phyloP scores from a whole-genome alignment of 805 yeast species.

The Myxozyma udenii region DNA sequence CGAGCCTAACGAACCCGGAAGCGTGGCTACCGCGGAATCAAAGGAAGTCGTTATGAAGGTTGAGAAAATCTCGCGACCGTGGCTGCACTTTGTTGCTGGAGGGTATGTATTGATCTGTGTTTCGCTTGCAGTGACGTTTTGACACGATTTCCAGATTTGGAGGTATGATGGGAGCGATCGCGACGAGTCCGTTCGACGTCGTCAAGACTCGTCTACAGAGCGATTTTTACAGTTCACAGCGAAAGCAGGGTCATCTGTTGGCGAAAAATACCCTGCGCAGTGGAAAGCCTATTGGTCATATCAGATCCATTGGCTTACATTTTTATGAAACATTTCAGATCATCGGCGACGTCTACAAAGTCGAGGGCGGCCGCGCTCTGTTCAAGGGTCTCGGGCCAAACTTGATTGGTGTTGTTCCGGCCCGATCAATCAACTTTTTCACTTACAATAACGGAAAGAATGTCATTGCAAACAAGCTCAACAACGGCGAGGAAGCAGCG shows the following conservation, averaged over 20 bases:
- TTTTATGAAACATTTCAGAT: conserved; percentile 79
- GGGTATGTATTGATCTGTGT: conserved; percentile 32
- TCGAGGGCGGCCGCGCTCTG: conserved; percentile 81
- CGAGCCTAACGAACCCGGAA: conserved; percentile 4
- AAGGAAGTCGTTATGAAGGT: conserved; percentile 9
- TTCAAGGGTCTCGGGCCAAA: conserved; percentile 97
- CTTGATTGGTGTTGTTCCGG: conserved; percentile 95
- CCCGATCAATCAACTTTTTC: conserved; percentile 91
- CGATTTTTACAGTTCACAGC: conserved; percentile 54
- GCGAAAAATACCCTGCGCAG: conserved; percentile 12
- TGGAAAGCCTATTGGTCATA: conserved; percentile 28
- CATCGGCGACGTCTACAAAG: conserved; percentile 57
- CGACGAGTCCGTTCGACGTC: conserved; percentile 90
- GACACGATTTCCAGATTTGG: conserved; percentile 79
- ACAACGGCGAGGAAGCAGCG: conserved; percentile 73
- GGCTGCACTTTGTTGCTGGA: conserved; percentile 49
- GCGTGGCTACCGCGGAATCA: conserved; percentile 2
- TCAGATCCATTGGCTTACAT: conserved; percentile 59
- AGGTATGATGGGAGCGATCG: conserved; percentile 96
- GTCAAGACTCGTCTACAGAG: conserved; percentile 94
- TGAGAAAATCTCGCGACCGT: conserved; percentile 39
- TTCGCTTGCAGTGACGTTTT: neutral
- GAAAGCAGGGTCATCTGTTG: conserved; percentile 17
- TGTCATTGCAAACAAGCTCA: conserved; percentile 59
- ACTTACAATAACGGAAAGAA: conserved; percentile 95